Percentiles rank a stretch among this genome's conserved stretches.
Conservation (phyloP, 768 basidiomycete genomes). For the Termitomyces sp. region DNA sequence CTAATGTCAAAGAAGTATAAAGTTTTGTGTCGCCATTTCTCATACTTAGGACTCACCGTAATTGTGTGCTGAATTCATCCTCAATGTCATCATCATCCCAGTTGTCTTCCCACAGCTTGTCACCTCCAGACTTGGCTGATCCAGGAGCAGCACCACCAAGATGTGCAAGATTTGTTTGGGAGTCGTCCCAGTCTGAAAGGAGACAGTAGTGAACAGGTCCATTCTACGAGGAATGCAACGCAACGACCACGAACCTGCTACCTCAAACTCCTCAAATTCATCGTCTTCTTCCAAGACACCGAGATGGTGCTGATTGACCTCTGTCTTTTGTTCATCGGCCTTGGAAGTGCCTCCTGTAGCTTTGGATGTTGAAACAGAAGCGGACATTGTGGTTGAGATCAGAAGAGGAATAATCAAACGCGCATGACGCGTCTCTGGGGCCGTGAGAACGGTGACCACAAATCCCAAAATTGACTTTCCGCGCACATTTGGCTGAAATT, state of each 20-base stretch:
- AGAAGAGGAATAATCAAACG: neutral
- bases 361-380: slow-evolving; percentile 46
- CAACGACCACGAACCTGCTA: slow-evolving; percentile 53
- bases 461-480: neutral
- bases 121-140: slow-evolving; percentile 71
- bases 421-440: slow-evolving; percentile 17
- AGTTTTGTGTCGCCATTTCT: neutral
- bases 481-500: no score
- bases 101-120: slow-evolving; percentile 98
- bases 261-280: slow-evolving; percentile 92
- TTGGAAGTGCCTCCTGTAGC: slow-evolving; percentile 29
- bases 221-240: neutral
- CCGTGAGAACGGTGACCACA: slow-evolving; percentile 11
- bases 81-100: slow-evolving; percentile 99
- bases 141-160: slow-evolving; percentile 69
- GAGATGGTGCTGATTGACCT: slow-evolving; percentile 58
- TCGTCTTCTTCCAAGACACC: slow-evolving; percentile 96
- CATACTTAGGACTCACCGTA: slow-evolving; percentile 60
- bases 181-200: slow-evolving; percentile 79
- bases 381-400: slow-evolving; percentile 27
- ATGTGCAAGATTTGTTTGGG: slow-evolving; percentile 77
- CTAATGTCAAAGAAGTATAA: slow-evolving; percentile 24
- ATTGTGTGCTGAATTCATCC: slow-evolving; percentile 92
- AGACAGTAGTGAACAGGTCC: neutral
- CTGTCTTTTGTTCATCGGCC: slow-evolving; percentile 37